Evolutionary conservation across 305 asterid species (phyloP).

Genomic region (Fraxinus floribunda): DNA sequence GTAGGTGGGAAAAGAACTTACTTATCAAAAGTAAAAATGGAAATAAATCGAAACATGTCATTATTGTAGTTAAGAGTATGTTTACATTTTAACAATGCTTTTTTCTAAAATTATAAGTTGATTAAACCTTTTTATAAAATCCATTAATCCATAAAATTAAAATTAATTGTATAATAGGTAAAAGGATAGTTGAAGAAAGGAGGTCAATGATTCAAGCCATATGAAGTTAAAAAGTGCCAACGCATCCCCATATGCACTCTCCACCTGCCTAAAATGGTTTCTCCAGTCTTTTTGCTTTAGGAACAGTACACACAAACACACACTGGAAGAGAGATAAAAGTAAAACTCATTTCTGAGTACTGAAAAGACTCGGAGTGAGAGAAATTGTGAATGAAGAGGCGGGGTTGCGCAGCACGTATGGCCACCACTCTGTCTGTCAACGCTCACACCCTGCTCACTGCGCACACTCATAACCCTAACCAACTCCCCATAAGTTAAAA

Average conservation of each 20-base stretch:
- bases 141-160: not conserved
- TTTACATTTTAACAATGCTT: no score
- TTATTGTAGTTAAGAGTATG: no score
- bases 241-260: slow-evolving; percentile 23
- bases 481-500: not conserved
- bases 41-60: no score
- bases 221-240: slow-evolving; percentile 40
- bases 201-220: slow-evolving; percentile 42
- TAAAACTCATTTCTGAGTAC: not conserved
- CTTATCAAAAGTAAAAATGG: not conserved
- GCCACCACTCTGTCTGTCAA: not conserved
- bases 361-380: not conserved
- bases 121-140: no score
- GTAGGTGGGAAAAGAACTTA: not conserved
- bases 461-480: not conserved
- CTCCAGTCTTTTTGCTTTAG: slow-evolving; percentile 14
- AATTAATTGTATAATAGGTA: not conserved
- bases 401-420: not conserved
- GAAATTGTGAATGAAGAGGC: not conserved
- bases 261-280: slow-evolving; percentile 26
- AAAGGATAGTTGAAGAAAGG: not conserved
- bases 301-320: not conserved
- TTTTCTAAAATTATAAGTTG: no score
- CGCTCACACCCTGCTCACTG: not conserved
- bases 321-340: no score